These are phyloP conservation scores for Tylopilus sp. DNA, from an alignment of 768 basidiomycete genomes.

Conservation along the genomic window DNA sequence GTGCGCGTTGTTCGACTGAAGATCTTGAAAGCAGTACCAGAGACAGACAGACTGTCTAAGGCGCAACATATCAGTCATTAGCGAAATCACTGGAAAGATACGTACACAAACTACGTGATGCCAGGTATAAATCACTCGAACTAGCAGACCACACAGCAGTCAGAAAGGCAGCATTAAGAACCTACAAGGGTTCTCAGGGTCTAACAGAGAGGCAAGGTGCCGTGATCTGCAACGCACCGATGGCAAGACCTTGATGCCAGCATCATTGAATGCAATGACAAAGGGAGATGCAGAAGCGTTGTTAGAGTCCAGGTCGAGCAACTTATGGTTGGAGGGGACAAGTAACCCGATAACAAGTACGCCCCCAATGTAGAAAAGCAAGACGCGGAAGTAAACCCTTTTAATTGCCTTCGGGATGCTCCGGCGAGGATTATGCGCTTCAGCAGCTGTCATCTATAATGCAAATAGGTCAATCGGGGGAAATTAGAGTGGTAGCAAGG, in stretches of 20 bases:
- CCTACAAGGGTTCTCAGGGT: neutral
- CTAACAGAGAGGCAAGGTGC: neutral
- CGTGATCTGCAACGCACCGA: neutral
- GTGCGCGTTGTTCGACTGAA: too few species aligned
- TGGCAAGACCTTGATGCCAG: conserved; percentile 1
- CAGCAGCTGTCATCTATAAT: conserved; percentile 1
- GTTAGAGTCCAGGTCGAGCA: too few species aligned
- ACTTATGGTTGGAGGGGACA: neutral
- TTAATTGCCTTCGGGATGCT: conserved; percentile 3
- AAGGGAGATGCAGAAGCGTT: too few species aligned
- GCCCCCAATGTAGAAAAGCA: too few species aligned
- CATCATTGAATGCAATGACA: too few species aligned
- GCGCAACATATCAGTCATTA: neutral
- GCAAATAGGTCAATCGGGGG: neutral
- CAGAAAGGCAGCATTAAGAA: conserved; percentile 5
- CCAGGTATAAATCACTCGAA: too few species aligned
- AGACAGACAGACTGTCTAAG: conserved; percentile 49
- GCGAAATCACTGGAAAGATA: neutral
- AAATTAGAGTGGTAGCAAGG: too few species aligned
- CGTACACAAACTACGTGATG: too few species aligned
- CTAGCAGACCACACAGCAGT: too few species aligned
- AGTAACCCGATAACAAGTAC: too few species aligned
- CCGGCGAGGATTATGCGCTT: conserved; percentile 4
- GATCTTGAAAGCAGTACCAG: conserved; percentile 54
- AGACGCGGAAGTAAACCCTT: too few species aligned